Evolutionary conservation across 2,329 filamentous ascomycete species (phyloP).

Genomic region (Meredithiella fracta): DNA sequence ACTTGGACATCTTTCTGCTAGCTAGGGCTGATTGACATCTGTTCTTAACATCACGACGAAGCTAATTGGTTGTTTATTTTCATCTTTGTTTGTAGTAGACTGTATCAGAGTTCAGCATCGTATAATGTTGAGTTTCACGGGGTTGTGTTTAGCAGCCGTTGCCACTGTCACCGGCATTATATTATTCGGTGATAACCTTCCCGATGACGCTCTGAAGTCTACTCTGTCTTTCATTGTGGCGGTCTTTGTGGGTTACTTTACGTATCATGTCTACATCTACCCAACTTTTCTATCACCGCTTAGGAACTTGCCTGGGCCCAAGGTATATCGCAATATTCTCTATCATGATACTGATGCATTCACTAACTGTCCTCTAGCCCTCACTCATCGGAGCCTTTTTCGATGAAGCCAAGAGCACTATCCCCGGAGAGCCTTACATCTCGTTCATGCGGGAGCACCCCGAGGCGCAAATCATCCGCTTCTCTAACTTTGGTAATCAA

Average conservation of each 20-base stretch:
- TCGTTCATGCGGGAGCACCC: slow-evolving; percentile 19
- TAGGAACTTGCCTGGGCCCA: slow-evolving; percentile 20
- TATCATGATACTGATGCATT: not conserved
- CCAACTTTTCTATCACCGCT: slow-evolving; percentile 2
- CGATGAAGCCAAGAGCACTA: slow-evolving; percentile 20
- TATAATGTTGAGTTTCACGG: too few relatives aligned
- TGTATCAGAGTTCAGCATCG: too few relatives aligned
- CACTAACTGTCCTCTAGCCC: slow-evolving; percentile 4
- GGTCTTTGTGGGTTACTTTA: not conserved
- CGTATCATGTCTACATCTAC: not conserved
- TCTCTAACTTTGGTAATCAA: slow-evolving; percentile 18
- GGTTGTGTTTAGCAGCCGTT: not conserved
- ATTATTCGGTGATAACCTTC: not conserved
- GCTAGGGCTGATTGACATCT: too few relatives aligned
- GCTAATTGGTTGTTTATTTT: too few relatives aligned
- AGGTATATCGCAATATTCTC: slow-evolving; percentile 18
- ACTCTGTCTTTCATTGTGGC: not conserved
- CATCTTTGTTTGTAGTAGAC: too few relatives aligned
- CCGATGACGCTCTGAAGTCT: not conserved
- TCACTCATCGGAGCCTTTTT: slow-evolving; percentile 26
- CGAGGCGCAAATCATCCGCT: slow-evolving; percentile 19
- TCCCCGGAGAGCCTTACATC: slow-evolving; percentile 17
- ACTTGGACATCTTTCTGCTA: too few relatives aligned
- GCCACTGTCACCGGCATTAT: not conserved
- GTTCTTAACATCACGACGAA: too few relatives aligned